Evolutionary conservation across 768 basidiomycete genomes (phyloP), one percentile per base, ranked within the genome.

Genomic region (Vishniacozyma victoriae): DNA sequence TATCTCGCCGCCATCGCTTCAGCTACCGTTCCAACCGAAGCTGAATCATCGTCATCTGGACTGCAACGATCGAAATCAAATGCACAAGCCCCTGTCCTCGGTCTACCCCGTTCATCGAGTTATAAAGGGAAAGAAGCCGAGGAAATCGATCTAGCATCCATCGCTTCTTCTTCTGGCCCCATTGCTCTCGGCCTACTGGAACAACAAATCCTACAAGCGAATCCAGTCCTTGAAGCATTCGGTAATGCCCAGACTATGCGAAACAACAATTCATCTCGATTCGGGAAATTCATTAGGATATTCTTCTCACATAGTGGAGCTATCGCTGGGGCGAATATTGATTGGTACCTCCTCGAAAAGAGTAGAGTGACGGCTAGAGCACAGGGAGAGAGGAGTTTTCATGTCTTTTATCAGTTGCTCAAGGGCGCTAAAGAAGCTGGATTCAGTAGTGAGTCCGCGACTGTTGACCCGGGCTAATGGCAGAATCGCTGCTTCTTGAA

Each of bases 281-380:
- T 99, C 69, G 75, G 73, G 18, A 99, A 99, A 73, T 99, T 99
- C 69, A 87, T 99, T 39, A 79, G 90, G 37, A 97, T 99, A 52
- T 86, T 85, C 65, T 99, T 99, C 73, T 81, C 87, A 1, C 83
- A 86, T 0, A 83, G 87, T 56, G 92, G 93, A 2, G 89, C 88
- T 57, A 99, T 99, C 48, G 86, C 91, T 0, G 95, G 95, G 0
- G 95, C 95, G 20, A 96, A 91, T 67, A 90, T 97, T 51, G 92
- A 99, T 70, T 97, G 95, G 95, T 99, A 99, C 69, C 76, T 99
- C 24, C 75, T 99, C 48, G 95, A 99, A 76, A 99, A 99, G 78
- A 92, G 89, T 64, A 76, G 95, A 55, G 93, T 99, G 2, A 88
- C 93, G 6, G 81, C 82, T 33, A 76, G 95, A 44, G 87, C 82